Evolutionary conservation across 2,329 filamentous ascomycete species (phyloP).

Genomic region (Diaporthe capsici): DNA sequence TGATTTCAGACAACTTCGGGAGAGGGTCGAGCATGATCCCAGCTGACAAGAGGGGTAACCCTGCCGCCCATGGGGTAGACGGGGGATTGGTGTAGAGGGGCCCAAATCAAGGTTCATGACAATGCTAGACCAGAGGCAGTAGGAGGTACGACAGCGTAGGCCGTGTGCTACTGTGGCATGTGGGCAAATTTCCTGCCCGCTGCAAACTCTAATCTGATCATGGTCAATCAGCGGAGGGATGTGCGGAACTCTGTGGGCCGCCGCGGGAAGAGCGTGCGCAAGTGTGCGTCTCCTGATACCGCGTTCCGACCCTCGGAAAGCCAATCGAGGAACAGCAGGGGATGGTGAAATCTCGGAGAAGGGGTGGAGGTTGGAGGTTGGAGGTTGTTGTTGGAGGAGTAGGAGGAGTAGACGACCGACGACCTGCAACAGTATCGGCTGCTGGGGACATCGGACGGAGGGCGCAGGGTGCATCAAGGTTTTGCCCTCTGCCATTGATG

Average conservation of each 20-base stretch:
- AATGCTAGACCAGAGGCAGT: conserved; percentile 14
- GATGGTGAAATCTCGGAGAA: conserved; percentile 13
- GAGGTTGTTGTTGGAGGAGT: neutral
- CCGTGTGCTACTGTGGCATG: conserved; percentile 5
- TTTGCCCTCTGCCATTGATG: conserved; percentile 21
- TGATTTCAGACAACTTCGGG: conserved; percentile 21
- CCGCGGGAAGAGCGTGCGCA: conserved; percentile 24
- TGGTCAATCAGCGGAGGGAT: conserved; percentile 20
- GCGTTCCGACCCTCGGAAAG: conserved; percentile 19
- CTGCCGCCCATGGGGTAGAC: conserved; percentile 23
- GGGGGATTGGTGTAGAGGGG: conserved; percentile 6
- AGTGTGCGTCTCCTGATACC: conserved; percentile 7
- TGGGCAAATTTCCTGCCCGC: conserved; percentile 27
- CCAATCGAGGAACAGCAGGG: neutral
- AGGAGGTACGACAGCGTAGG: conserved; percentile 17
- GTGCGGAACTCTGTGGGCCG: conserved; percentile 30
- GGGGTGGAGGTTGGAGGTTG: neutral
- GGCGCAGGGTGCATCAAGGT: neutral
- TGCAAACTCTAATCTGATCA: conserved; percentile 26
- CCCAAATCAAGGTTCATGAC: conserved; percentile 16
- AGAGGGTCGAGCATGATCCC: conserved; percentile 17
- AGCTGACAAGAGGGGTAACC: conserved; percentile 32
- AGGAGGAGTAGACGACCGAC: neutral
- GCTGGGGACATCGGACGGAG: neutral
- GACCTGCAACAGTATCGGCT: conserved; percentile 4